Evolutionary conservation across 257 asterid genomes (phyloP).

Genomic region (Catharanthus roseus): DNA sequence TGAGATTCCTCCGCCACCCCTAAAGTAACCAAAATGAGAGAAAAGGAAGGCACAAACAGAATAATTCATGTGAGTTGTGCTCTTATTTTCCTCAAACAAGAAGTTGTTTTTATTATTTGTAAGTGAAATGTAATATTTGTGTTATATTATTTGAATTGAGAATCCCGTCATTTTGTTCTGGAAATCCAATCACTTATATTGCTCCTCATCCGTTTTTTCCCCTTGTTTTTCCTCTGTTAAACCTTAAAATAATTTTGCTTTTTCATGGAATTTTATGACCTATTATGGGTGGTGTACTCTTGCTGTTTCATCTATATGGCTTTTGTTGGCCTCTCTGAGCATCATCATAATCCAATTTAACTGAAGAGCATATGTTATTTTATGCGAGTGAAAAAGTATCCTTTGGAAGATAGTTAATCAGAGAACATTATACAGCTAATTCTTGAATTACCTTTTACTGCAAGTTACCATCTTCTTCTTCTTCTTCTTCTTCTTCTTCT

Average conservation of each 20-base stretch:
- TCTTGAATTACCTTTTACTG: constrained; percentile 10
- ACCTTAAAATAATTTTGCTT: background rate
- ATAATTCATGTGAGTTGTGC: too few relatives aligned
- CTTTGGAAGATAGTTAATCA: constrained; percentile 89
- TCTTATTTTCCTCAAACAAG: too few relatives aligned
- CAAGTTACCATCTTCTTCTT: too few relatives aligned
- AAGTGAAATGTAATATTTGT: background rate
- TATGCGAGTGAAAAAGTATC: constrained; percentile 98
- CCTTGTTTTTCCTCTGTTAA: background rate
- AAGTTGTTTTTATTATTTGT: background rate
- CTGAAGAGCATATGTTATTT: constrained; percentile 94
- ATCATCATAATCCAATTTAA: constrained; percentile 11
- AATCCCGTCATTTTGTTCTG: background rate
- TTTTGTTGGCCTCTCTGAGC: background rate
- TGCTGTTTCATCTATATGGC: background rate
- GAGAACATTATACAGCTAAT: constrained; percentile 78
- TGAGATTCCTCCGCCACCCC: background rate
- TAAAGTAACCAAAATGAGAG: background rate
- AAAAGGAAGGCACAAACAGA: background rate
- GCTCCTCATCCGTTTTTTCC: too few relatives aligned
- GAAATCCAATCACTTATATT: background rate
- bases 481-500: too few relatives aligned
- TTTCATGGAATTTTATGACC: background rate
- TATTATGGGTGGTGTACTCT: background rate
- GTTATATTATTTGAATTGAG: background rate